Evolutionary conservation across 768 basidiomycete species (phyloP).

Genomic region (Hygrocybe punicea): DNA sequence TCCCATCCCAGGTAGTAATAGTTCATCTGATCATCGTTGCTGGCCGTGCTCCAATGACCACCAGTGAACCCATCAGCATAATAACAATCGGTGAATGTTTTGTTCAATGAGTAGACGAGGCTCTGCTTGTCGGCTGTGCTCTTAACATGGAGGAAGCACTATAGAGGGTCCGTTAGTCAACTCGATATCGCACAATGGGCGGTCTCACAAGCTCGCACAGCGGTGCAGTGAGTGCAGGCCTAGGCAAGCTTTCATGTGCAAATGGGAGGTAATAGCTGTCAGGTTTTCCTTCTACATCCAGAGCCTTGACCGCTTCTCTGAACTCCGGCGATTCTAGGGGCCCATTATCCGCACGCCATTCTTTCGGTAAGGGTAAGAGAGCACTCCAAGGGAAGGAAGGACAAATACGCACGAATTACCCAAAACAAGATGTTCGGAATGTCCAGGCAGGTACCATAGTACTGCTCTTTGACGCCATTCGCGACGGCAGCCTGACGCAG

Average conservation of each 20-base stretch:
- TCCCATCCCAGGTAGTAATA: constrained; percentile 24
- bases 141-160: constrained; percentile 13
- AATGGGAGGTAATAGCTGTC: constrained; percentile 16
- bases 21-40: constrained; percentile 18
- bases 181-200: background rate
- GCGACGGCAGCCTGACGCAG: constrained; percentile 13
- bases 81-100: constrained; percentile 25
- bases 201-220: constrained; percentile 17
- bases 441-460: constrained; percentile 17
- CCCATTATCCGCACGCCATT: constrained; percentile 17
- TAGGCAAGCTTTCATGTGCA: constrained; percentile 9
- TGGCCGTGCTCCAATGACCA: constrained; percentile 19
- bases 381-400: background rate
- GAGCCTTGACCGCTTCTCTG: constrained; percentile 13
- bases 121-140: constrained; percentile 4
- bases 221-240: constrained; percentile 21
- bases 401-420: constrained; percentile 18
- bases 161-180: background rate
- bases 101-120: constrained; percentile 16
- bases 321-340: constrained; percentile 11
- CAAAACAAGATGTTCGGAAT: constrained; percentile 12
- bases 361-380: constrained; percentile 3
- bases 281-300: constrained; percentile 15
- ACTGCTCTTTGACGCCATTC: constrained; percentile 21
- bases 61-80: constrained; percentile 19